Base-by-base conservation (phyloP, 805 yeast genomes). In the Yarrowia deformans region DNA sequence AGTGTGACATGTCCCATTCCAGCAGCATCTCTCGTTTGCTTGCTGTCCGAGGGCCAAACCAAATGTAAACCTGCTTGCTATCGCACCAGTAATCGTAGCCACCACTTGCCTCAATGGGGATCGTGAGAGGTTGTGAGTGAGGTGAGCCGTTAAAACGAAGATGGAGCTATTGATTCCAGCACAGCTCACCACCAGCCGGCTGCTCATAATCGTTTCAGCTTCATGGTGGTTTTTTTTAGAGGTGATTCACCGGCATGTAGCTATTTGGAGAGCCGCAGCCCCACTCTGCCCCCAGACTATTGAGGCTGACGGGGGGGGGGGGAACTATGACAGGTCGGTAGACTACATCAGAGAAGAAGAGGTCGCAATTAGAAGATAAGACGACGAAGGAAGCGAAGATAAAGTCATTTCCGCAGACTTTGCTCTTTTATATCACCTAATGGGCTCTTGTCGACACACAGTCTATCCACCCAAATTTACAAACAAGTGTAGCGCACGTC, bases 61-160 rank as follows among this genome's bases (percentile, higher is more conserved):
- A 49, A 49, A 49, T 49, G 54, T 49, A 49, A 49, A 32, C 37
- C 54, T 4, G 54, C 54, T 49, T 49, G 54, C 54, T 49, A 23
- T 23, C 29, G 29, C 29, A 23, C 29, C 29, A 23, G 29, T 23
- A n/a, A n/a, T n/a, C n/a, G n/a, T n/a, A 4, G 29, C 29, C 4
- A 32, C 54, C 23, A 49, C 54, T 8, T 49, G 4, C 54, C 19
- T 16, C 54, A 49, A 49, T 29, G 39, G 54, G 39, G 9, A 32
- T 13, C 29, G 19, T 19, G 9, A 16, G 54, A 16, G 23, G 39
- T 35, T 29, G 34, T 5, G 19, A 16, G 52, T 16, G 37, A 32
- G 3, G 13, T 6, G 9, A 10, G 4, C 5, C 13, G 16, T n/a
- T 13, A 5, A 23, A 2, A 46, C 14, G 10, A 46, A n/a, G 50